Evolutionary conservation across 805 yeast genomes (phyloP), one percentile per base, ranked within the genome.

Genomic region (Debaryomyces tyrocola): DNA sequence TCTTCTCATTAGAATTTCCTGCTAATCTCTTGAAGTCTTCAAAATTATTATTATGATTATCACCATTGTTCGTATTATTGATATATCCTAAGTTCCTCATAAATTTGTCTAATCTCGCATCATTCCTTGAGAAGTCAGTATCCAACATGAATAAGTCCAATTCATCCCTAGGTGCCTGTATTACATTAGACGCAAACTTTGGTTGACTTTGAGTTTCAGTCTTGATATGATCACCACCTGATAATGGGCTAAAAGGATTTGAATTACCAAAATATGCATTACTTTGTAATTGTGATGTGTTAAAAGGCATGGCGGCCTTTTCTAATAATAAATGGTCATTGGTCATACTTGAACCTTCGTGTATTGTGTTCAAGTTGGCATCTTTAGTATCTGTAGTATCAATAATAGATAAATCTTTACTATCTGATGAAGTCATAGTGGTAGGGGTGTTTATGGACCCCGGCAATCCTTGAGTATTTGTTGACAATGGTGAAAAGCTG

Each of bases 91-190:
- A 44, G 37, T 52, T 48, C 34, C 38, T 42, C 51, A 49, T 50
- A 37, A 52, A 50, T 35, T 48, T 46, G 20, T 52, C 50, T 28
- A 46, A 47, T n/a, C 52, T 48, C 18, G 27, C 20, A 27, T 48
- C 49, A 35, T 44, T 44, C 33, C 50, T 52, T 10, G 43, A 49
- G 20, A 48, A 50, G 33, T 52, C 53, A n/a, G 47, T 46, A 38
- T 49, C 53, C 21, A 53, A 43, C 55, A 53, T 49, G 31, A 51
- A 53, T 34, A 46, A 42, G 27, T 49, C 55, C 20, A 51, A 40
- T 35, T 51, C 54, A 20, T 48, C 50, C 11, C 44, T 39, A 7
- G 51, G 47, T 3, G 17, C 17, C 6, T 31, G 17, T n/a, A n/a
- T 31, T 12, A 44, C 20, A 20, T n/a, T 37, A 14, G 44, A 24